Conservation (phyloP, 1,284 basidiomycete species). For the Moesziomyces sp. region DNA sequence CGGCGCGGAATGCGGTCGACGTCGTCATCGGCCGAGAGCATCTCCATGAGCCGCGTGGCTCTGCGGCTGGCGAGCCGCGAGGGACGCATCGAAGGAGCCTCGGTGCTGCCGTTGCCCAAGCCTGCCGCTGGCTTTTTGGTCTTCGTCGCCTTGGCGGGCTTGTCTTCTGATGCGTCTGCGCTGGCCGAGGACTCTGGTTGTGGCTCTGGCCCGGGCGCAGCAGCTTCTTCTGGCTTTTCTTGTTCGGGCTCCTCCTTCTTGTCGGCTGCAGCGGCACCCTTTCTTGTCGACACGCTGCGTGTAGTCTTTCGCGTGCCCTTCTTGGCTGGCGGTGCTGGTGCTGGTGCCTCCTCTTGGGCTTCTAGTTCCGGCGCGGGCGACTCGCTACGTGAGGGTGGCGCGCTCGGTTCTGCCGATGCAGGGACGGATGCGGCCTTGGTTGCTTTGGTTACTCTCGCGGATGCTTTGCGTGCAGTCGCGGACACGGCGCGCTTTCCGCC, state of each 20-base stretch:
- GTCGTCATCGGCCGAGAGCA: conserved; percentile 33
- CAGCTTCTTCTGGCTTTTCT: conserved; percentile 6
- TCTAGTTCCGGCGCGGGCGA: conserved; percentile 1
- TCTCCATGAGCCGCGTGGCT: conserved; percentile 34
- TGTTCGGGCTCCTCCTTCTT: conserved; percentile 3
- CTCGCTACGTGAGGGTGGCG: neutral
- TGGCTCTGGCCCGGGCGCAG: conserved; percentile 14
- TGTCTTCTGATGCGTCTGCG: too few relatives aligned
- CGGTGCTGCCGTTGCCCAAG: conserved; percentile 24
- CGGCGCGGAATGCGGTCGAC: conserved; percentile 32
- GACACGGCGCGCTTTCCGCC: conserved; percentile 39
- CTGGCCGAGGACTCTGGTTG: too few relatives aligned
- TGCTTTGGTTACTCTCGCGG: conserved; percentile 19
- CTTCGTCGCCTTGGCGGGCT: neutral
- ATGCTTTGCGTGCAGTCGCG: conserved; percentile 25
- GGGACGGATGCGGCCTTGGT: conserved; percentile 11
- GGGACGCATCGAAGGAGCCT: conserved; percentile 15
- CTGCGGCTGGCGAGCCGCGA: conserved; percentile 37
- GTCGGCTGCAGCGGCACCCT: conserved; percentile 5
- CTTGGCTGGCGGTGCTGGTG: conserved; percentile 4
- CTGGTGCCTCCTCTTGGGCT: conserved; percentile 8
- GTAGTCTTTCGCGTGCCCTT: conserved; percentile 24
- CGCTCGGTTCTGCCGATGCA: conserved; percentile 1
- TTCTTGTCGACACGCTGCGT: conserved; percentile 28
- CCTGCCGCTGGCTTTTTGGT: conserved; percentile 31